These are phyloP conservation scores for Ceratocystis ficicola DNA, from an alignment of 2,329 filamentous ascomycete species.

Conservation along the genomic window DNA sequence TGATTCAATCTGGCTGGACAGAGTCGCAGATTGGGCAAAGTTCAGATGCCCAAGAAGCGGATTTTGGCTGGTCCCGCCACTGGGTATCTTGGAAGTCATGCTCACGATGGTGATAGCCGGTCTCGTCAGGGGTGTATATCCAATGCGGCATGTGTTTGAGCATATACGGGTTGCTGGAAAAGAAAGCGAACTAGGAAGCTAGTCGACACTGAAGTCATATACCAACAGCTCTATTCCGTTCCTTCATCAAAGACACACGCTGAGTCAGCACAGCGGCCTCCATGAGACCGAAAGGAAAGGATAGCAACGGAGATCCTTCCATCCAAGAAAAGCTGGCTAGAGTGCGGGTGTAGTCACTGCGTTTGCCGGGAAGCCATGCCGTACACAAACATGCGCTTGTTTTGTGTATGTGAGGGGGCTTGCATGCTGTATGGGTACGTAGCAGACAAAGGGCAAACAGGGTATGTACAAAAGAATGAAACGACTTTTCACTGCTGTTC, in stretches of 20 bases:
- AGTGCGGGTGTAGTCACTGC: not conserved
- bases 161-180: not conserved
- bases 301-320: not conserved
- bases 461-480: not conserved
- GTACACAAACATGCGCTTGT: not conserved
- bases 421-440: not conserved
- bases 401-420: not conserved
- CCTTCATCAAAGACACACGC: not conserved
- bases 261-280: not conserved
- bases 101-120: not conserved
- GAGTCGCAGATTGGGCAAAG: not conserved
- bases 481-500: not conserved
- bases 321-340: not conserved
- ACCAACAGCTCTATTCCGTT: not conserved
- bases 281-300: not conserved
- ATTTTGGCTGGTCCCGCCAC: not conserved
- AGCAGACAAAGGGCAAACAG: not conserved
- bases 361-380: not conserved
- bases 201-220: not conserved
- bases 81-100: not conserved
- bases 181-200: not conserved
- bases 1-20: no score
- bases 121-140: not conserved
- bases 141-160: not conserved
- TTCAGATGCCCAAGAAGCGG: not conserved